phyloP scores from a whole-genome alignment of 129 eudicot species.

The Saussurea involucrata region DNA sequence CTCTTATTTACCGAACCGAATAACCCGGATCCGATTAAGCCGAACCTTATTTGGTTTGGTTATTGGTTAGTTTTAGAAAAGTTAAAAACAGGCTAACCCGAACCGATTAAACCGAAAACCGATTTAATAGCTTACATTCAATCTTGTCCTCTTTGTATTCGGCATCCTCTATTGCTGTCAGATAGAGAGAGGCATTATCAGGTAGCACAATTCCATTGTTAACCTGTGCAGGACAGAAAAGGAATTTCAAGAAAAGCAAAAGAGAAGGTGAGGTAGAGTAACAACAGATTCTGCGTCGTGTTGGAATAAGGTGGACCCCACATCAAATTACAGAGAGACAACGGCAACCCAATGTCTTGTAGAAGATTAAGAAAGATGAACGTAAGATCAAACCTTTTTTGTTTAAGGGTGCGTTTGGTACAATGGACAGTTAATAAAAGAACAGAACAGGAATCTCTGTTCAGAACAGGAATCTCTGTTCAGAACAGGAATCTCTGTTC shows the following conservation, averaged over 20 bases:
- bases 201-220: conserved; percentile 76
- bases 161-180: conserved; percentile 98
- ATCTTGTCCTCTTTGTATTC: conserved; percentile 99
- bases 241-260: background rate
- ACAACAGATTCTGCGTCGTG: background rate
- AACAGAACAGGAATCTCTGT: too few relatives aligned
- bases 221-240: conserved; percentile 43
- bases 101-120: too few relatives aligned
- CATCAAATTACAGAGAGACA: background rate
- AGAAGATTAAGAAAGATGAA: background rate
- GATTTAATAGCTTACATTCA: conserved; percentile 74
- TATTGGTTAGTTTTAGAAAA: too few relatives aligned
- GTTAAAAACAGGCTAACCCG: too few relatives aligned
- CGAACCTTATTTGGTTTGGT: too few relatives aligned
- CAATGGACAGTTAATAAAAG: too few relatives aligned
- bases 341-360: background rate
- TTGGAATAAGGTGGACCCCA: background rate
- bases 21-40: too few relatives aligned
- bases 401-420: too few relatives aligned
- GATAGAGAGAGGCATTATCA: conserved; percentile 79
- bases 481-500: too few relatives aligned
- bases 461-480: too few relatives aligned
- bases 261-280: background rate
- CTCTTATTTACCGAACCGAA: too few relatives aligned
- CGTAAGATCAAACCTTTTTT: background rate